Evolutionary conservation across 495 filamentous ascomycete species (phyloP).

Genomic region (Penicillium antarcticum): DNA sequence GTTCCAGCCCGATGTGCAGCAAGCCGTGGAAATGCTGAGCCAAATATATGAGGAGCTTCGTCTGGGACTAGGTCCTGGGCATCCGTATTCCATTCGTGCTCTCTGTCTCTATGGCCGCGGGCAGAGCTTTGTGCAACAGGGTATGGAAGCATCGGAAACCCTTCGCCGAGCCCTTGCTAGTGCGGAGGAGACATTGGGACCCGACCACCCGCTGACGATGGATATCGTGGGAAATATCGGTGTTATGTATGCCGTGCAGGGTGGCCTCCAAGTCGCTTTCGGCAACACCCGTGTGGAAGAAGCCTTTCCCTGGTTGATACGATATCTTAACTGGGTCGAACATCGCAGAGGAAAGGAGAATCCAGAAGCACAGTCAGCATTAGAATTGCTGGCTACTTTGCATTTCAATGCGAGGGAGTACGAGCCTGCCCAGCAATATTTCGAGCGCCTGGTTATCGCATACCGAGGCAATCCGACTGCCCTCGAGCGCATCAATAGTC

Average conservation of each 20-base stretch:
- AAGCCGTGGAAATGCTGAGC: slow-evolving; percentile 13
- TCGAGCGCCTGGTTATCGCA: slow-evolving; percentile 20
- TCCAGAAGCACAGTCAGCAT: slow-evolving; percentile 23
- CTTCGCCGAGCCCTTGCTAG: slow-evolving; percentile 33
- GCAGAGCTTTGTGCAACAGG: slow-evolving; percentile 18
- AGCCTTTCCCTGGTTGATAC: slow-evolving; percentile 29
- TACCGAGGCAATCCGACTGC: slow-evolving; percentile 4
- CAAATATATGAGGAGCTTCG: slow-evolving; percentile 22
- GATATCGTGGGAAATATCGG: slow-evolving; percentile 30
- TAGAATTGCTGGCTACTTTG: slow-evolving; percentile 26
- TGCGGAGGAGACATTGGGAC: slow-evolving; percentile 29
- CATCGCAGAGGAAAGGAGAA: slow-evolving; percentile 17
- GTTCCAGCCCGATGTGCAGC: slow-evolving; percentile 15
- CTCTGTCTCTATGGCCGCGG: slow-evolving; percentile 23
- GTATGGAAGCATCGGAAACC: slow-evolving; percentile 26
- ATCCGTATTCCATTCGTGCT: slow-evolving; percentile 28
- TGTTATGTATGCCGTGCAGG: slow-evolving; percentile 29
- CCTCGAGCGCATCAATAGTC: slow-evolving; percentile 13
- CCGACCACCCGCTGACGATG: slow-evolving; percentile 28
- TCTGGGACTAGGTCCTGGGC: slow-evolving; percentile 15
- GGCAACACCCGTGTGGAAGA: slow-evolving; percentile 14
- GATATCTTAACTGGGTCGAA: slow-evolving; percentile 32
- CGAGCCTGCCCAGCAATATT: slow-evolving; percentile 27
- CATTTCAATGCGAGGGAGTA: slow-evolving; percentile 25
- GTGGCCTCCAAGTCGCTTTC: not conserved